These are phyloP conservation scores for Candida maesae DNA, from an alignment of 805 yeast genomes.

Conservation along the genomic window DNA sequence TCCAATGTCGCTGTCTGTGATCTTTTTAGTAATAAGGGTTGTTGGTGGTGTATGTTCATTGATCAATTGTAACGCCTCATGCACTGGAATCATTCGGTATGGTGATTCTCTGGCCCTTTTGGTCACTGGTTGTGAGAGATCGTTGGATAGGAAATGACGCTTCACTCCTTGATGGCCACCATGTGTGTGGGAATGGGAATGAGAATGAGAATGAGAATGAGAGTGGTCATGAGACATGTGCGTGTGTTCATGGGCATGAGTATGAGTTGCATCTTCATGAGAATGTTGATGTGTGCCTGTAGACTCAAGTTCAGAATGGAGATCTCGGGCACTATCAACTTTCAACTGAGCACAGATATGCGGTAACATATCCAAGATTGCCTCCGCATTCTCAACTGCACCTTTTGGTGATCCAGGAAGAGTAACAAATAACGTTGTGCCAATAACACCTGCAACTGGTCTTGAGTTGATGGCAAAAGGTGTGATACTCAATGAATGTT, in stretches of 20 bases:
- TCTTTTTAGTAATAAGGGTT: conserved; percentile 20
- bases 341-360: conserved; percentile 42
- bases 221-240: no score
- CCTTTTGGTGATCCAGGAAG: conserved; percentile 53
- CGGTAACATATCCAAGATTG: conserved; percentile 34
- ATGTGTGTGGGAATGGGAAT: conserved; percentile 14
- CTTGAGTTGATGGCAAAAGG: conserved; percentile 47
- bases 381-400: conserved; percentile 40
- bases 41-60: conserved; percentile 32
- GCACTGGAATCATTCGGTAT: conserved; percentile 42
- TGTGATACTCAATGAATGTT: conserved; percentile 39
- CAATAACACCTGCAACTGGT: conserved; percentile 45
- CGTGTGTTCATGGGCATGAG: not conserved
- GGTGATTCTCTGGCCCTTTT: conserved; percentile 45
- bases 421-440: conserved; percentile 37
- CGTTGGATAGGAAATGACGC: conserved; percentile 37
- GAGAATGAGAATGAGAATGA: no score
- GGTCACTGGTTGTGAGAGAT: conserved; percentile 35
- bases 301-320: no score
- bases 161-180: conserved; percentile 20
- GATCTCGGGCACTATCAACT: conserved; percentile 34
- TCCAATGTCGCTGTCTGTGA: conserved; percentile 29
- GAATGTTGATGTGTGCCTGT: conserved; percentile 6
- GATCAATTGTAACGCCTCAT: conserved; percentile 36
- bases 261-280: conserved; percentile 7